A percentile compares a stretch with the other conserved stretches of the same genome.
These are phyloP conservation scores for Millerozyma miso DNA, from an alignment of 805 yeast genomes.

Conservation along the genomic window DNA sequence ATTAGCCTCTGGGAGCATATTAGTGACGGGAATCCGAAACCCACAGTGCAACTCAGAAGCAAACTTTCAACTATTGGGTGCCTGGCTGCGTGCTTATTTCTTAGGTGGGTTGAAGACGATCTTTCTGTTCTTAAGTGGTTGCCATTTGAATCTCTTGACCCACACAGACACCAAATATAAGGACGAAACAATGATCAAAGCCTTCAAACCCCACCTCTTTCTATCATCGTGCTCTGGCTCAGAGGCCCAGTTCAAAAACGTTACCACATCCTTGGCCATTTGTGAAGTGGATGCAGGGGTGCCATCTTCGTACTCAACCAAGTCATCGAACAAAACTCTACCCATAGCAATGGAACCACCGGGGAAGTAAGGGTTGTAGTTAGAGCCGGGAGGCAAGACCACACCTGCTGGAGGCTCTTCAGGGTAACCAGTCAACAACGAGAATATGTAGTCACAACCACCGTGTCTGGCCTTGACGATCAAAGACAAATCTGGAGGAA, in stretches of 20 bases:
- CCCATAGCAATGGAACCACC: slow-evolving; percentile 99
- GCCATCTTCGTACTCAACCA: slow-evolving; percentile 98
- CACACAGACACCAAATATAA: slow-evolving; percentile 79
- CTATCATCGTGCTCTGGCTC: slow-evolving; percentile 99
- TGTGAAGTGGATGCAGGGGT: slow-evolving; percentile 98
- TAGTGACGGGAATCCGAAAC: background rate
- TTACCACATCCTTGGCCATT: slow-evolving; percentile 97
- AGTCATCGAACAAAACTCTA: slow-evolving; percentile 93
- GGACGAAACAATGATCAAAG: slow-evolving; percentile 71
- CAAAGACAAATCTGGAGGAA: slow-evolving; percentile 95
- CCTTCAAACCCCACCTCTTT: slow-evolving; percentile 94
- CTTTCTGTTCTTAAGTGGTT: slow-evolving; percentile 92
- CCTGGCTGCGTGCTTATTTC: slow-evolving; percentile 4
- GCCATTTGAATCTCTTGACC: slow-evolving; percentile 98
- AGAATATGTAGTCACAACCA: slow-evolving; percentile 90
- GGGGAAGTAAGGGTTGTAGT: slow-evolving; percentile 99
- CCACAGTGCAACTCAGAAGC: background rate
- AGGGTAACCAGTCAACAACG: slow-evolving; percentile 96
- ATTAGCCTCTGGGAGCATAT: background rate
- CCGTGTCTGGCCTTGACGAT: slow-evolving; percentile 99
- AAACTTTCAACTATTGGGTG: background rate
- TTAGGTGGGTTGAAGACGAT: slow-evolving; percentile 84
- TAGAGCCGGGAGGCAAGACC: slow-evolving; percentile 83
- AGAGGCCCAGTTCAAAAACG: slow-evolving; percentile 96
- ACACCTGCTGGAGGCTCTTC: slow-evolving; percentile 99